phyloP scores from a whole-genome alignment of 805 yeast species.

The Candida rishiriensis region DNA sequence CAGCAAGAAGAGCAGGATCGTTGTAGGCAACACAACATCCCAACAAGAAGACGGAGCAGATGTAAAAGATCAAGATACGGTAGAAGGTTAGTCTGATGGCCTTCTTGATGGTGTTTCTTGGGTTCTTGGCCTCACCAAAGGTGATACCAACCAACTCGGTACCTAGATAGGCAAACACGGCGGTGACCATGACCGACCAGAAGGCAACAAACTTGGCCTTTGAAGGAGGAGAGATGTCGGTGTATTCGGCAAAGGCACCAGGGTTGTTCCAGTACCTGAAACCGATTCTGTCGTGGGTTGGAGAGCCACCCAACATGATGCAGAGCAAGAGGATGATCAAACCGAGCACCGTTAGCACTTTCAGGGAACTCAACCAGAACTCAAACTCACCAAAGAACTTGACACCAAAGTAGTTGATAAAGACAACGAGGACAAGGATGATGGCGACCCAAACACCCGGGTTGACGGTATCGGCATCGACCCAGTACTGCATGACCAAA shows the following conservation, averaged over 20 bases:
- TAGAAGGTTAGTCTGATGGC: conserved; percentile 51
- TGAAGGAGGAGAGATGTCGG: conserved; percentile 36
- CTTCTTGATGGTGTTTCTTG: conserved; percentile 46
- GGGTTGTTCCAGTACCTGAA: conserved; percentile 42
- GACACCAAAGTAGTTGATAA: conserved; percentile 43
- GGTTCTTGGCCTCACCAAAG: conserved; percentile 45
- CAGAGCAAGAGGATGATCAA: conserved; percentile 58
- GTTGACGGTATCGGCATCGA: conserved; percentile 39
- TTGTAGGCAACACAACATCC: conserved; percentile 56
- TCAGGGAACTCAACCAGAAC: conserved; percentile 59
- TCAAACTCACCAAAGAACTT: conserved; percentile 45
- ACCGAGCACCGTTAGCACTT: conserved; percentile 63
- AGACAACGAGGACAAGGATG: conserved; percentile 37
- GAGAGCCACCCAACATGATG: conserved; percentile 76
- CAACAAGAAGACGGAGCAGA: conserved; percentile 46
- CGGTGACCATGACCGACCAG: conserved; percentile 50
- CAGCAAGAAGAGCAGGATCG: conserved; percentile 39
- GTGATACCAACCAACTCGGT: conserved; percentile 49
- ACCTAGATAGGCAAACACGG: conserved; percentile 47
- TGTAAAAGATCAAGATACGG: conserved; percentile 51
- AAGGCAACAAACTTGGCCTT: conserved; percentile 49
- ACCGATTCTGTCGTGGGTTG: conserved; percentile 58
- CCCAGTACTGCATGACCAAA: conserved; percentile 51
- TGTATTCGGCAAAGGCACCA: conserved; percentile 38
- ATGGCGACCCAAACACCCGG: conserved; percentile 52